phyloP scores from a whole-genome alignment of 352 stramenopile species.

The Pythium utonaiense region DNA sequence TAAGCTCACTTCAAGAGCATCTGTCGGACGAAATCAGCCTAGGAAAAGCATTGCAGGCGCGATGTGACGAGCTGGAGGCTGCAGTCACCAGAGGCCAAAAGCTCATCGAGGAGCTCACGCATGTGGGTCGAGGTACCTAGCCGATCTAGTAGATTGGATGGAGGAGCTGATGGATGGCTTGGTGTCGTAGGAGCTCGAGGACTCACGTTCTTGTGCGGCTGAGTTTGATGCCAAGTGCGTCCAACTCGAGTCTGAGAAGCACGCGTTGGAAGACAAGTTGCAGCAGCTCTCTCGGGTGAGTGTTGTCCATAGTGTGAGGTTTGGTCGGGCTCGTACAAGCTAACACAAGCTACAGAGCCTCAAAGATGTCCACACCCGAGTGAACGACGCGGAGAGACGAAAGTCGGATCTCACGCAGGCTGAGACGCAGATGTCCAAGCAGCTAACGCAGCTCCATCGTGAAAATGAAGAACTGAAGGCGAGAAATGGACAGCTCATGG shows the following conservation, averaged over 20 bases:
- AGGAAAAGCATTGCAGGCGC: neutral
- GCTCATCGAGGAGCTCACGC: neutral
- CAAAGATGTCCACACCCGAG: slow-evolving; percentile 35
- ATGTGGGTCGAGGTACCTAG: too few relatives aligned
- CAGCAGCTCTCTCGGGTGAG: slow-evolving; percentile 15
- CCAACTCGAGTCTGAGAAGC: slow-evolving; percentile 33
- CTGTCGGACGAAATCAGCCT: neutral
- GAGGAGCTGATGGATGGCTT: neutral
- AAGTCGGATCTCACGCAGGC: slow-evolving; percentile 25
- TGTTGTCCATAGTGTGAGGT: too few relatives aligned
- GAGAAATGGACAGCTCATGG: slow-evolving; percentile 30
- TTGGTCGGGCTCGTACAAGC: neutral
- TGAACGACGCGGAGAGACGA: slow-evolving; percentile 40
- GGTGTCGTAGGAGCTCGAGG: slow-evolving; percentile 8
- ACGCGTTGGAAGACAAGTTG: slow-evolving; percentile 42
- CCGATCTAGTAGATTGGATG: neutral
- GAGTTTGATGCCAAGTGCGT: slow-evolving; percentile 14
- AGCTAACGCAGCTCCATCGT: slow-evolving; percentile 41
- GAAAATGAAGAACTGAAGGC: slow-evolving; percentile 59
- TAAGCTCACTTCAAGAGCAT: neutral
- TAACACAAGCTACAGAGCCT: slow-evolving; percentile 28
- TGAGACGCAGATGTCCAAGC: slow-evolving; percentile 38
- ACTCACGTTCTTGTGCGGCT: neutral
- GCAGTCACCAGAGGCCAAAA: neutral
- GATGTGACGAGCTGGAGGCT: neutral